These are phyloP conservation scores for Beauveria bassiana DNA, from an alignment of 2,329 filamentous ascomycete species.

Conservation along the genomic window DNA sequence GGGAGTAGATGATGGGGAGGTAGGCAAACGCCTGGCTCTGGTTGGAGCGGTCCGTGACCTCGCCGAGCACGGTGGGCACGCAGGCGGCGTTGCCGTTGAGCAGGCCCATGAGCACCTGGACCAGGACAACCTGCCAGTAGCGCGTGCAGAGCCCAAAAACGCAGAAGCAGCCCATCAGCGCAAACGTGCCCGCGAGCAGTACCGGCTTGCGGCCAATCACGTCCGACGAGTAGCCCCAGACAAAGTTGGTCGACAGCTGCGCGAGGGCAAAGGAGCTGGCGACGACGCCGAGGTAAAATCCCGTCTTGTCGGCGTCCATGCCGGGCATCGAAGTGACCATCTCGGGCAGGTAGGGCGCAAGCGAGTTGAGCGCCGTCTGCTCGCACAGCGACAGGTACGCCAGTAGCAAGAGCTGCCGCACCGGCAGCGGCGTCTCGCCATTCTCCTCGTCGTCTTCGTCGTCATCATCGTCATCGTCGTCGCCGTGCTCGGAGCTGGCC, in stretches of 20 bases:
- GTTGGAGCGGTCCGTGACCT: constrained; percentile 91
- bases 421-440: constrained; percentile 66
- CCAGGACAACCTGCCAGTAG: constrained; percentile 75
- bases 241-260: constrained; percentile 83
- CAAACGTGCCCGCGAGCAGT: constrained; percentile 69
- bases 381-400: constrained; percentile 86
- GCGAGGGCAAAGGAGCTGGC: constrained; percentile 88
- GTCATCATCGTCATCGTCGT: neutral
- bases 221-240: constrained; percentile 51
- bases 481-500: constrained; percentile 19
- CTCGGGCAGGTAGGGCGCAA: constrained; percentile 86
- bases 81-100: constrained; percentile 94
- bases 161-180: constrained; percentile 73
- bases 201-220: constrained; percentile 66
- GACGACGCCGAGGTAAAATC: constrained; percentile 82
- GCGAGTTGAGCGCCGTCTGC: constrained; percentile 94
- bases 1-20: constrained; percentile 88
- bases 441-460: neutral
- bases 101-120: constrained; percentile 85
- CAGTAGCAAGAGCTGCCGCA: constrained; percentile 73
- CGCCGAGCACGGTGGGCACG: constrained; percentile 86
- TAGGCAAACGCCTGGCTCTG: constrained; percentile 92
- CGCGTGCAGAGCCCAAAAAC: constrained; percentile 80
- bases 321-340: constrained; percentile 86
- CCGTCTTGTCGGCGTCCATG: constrained; percentile 61